phyloP scores from a whole-genome alignment of 1,284 basidiomycete species.

The Sphaerobolus stellatus region DNA sequence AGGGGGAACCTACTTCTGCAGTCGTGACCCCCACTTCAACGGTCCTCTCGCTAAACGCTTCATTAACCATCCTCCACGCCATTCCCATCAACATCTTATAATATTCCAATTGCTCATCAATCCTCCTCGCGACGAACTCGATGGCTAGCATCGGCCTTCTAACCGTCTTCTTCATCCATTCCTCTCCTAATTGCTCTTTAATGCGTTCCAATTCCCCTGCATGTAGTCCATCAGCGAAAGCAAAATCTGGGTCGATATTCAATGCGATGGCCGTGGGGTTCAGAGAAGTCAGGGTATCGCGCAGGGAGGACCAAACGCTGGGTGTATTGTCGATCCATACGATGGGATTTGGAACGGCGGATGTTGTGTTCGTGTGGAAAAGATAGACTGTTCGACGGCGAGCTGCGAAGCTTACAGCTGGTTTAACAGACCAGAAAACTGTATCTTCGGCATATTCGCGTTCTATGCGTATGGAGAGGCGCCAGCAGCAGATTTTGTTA shows the following conservation, averaged over 20 bases:
- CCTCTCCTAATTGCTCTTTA: constrained; percentile 36
- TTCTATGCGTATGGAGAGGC: constrained; percentile 18
- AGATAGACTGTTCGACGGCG: constrained; percentile 50
- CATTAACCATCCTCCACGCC: constrained; percentile 52
- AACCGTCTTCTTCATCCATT: constrained; percentile 41
- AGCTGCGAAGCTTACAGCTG: constrained; percentile 48
- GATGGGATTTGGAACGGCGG: constrained; percentile 42
- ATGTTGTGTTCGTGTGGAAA: constrained; percentile 46
- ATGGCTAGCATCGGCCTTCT: constrained; percentile 48
- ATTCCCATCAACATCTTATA: constrained; percentile 49
- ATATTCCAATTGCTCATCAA: constrained; percentile 42
- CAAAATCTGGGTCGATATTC: constrained; percentile 47
- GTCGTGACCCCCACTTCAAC: constrained; percentile 45
- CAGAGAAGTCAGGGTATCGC: constrained; percentile 33
- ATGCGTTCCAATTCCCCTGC: constrained; percentile 47
- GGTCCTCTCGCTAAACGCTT: constrained; percentile 47
- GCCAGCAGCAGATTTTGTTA: not conserved
- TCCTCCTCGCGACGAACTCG: constrained; percentile 48
- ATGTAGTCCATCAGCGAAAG: constrained; percentile 52
- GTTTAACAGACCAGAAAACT: constrained; percentile 51
- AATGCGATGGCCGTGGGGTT: constrained; percentile 44
- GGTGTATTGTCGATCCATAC: constrained; percentile 53
- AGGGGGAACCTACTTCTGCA: constrained; percentile 39
- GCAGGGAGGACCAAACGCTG: constrained; percentile 46
- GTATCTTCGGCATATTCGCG: constrained; percentile 56